Base-by-base conservation (phyloP, 345 rosid genomes). In the Melaleuca quinquenervia region DNA sequence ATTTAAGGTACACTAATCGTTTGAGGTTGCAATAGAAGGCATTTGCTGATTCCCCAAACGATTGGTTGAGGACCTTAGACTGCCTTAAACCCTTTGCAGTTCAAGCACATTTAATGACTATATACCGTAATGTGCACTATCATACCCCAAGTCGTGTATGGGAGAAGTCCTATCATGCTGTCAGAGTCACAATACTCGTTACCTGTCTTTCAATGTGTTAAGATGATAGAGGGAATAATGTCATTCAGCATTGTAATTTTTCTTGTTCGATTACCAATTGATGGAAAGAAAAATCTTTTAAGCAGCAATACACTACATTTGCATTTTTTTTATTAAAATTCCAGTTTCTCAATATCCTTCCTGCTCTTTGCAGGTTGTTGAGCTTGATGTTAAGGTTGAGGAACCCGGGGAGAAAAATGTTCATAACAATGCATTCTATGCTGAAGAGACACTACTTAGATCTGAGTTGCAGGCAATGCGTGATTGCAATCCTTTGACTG, bases 361-460 rank as follows among this genome's bases (percentile, higher is more conserved):
- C 78, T 84, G 5, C 21, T 32, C 20, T 87, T 49, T n/a, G 27
- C 86, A 96, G 99, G 99, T 96, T 83, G 98, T 91, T 87, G 98
- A 96, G 94, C 93, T 96, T 83, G 85, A 96, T 90, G 94, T 88
- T 87, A 93, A 87, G 89, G 93, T 96, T 87, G 99, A 94, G 84
- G 88, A 93, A 85, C 95, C 97, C 13, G 99, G 99, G 84, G 94
- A 90, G 85, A 92, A 90, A 78, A 96, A 96, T 91, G 89, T 96
- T 88, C 99, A 95, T 88, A 94, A 90, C 86, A 96, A 96, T 90
- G 99, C 99, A 27, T 96, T 96, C 89, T 96, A 90, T 91, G 97
- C 97, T 32, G 94, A 95, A 87, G 98, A 96, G 92, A 93, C 89
- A 32, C 86, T 96, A 84, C 96, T 96, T 50, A 92, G 82, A 90